These are phyloP conservation scores for Crassisporium funariophilum DNA, from an alignment of 768 basidiomycete genomes.

Conservation along the genomic window DNA sequence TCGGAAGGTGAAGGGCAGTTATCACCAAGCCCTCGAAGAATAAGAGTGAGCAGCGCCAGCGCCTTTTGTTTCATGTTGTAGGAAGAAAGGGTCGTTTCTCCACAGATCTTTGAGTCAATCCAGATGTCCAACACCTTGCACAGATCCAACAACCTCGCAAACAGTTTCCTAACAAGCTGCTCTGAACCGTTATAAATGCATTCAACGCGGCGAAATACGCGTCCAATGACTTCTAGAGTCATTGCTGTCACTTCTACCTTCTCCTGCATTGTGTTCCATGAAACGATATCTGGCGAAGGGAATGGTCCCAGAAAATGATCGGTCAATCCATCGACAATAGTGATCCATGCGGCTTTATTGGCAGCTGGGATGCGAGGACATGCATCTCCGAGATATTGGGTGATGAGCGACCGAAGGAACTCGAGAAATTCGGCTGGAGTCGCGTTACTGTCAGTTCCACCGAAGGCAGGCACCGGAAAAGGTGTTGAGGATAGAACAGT, in stretches of 20 bases:
- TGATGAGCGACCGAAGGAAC: constrained; percentile 43
- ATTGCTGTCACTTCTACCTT: constrained; percentile 56
- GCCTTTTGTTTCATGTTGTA: constrained; percentile 48
- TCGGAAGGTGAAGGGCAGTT: constrained; percentile 30
- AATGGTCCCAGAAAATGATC: constrained; percentile 57
- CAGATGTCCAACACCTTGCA: constrained; percentile 61
- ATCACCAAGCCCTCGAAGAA: constrained; percentile 52
- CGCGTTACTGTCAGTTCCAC: constrained; percentile 29
- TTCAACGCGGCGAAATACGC: constrained; percentile 50
- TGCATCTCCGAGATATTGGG: constrained; percentile 37
- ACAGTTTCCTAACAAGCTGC: constrained; percentile 49
- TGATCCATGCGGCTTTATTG: constrained; percentile 49
- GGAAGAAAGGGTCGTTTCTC: constrained; percentile 49
- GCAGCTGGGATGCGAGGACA: constrained; percentile 29
- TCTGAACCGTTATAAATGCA: constrained; percentile 49
- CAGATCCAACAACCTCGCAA: constrained; percentile 54
- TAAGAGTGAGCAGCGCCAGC: constrained; percentile 40
- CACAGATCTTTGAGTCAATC: constrained; percentile 44
- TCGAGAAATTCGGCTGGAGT: constrained; percentile 42
- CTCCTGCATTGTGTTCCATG: constrained; percentile 59
- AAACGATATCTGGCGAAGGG: constrained; percentile 50
- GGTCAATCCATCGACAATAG: constrained; percentile 51
- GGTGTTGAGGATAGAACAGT: constrained; percentile 26
- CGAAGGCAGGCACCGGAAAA: constrained; percentile 32
- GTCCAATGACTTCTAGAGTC: constrained; percentile 55